phyloP scores from a whole-genome alignment of 2,329 filamentous ascomycete genomes.

The Pseudocercospora ulei region DNA sequence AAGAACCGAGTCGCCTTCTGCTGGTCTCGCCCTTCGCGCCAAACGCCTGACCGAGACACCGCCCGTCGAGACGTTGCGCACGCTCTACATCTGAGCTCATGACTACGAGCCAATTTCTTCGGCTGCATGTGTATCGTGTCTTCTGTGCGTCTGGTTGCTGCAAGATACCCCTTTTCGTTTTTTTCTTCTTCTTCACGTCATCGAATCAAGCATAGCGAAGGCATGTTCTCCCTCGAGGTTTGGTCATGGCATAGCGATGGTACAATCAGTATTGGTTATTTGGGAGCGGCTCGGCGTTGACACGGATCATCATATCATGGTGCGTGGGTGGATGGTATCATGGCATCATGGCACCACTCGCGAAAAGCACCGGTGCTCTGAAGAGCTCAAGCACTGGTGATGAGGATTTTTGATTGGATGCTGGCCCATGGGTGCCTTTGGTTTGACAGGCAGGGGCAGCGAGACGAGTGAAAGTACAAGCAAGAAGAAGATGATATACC shows the following conservation, averaged over 20 bases:
- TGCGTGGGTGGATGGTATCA: conserved; percentile 11
- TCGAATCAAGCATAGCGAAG: conserved; percentile 16
- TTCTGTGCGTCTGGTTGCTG: conserved; percentile 12
- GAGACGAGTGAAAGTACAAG: conserved; percentile 9
- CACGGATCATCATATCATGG: conserved; percentile 9
- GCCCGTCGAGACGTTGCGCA: conserved; percentile 34
- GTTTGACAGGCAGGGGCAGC: conserved; percentile 11
- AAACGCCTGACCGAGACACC: conserved; percentile 33
- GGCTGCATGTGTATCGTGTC: conserved; percentile 9
- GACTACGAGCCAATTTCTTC: conserved; percentile 9
- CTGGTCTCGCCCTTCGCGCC: conserved; percentile 29
- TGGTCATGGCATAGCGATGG: conserved; percentile 17
- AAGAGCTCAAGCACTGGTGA: conserved; percentile 24
- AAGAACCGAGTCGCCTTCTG: conserved; percentile 20
- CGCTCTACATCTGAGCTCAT: conserved; percentile 34
- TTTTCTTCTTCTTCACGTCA: conserved; percentile 15
- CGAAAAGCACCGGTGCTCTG: conserved; percentile 21
- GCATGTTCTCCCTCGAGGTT: conserved; percentile 9
- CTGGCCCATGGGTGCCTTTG: conserved; percentile 1
- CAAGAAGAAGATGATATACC: conserved; percentile 13
- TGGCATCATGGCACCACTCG: conserved; percentile 10
- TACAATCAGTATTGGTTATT: conserved; percentile 11
- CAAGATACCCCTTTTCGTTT: conserved; percentile 19
- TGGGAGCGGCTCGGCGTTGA: conserved; percentile 10
- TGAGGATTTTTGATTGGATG: conserved; percentile 13